Conservation (phyloP, 495 filamentous ascomycete species). For the Evansstolkia leycettana region DNA sequence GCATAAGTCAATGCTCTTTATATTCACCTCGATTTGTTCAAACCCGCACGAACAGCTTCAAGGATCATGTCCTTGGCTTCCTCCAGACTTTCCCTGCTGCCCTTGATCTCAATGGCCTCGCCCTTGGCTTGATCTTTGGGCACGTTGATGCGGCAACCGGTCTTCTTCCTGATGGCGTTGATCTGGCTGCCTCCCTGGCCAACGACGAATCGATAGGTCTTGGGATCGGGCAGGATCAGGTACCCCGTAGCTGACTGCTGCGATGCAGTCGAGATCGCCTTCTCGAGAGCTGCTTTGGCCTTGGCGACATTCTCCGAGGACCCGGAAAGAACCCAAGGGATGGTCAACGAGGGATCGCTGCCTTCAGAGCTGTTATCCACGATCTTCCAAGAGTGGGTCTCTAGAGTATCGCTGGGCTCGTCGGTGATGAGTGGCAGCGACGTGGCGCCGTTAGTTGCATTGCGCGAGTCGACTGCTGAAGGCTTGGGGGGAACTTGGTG, state of each 20-base stretch:
- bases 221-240: constrained; percentile 78
- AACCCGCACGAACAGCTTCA: constrained; percentile 50
- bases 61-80: constrained; percentile 82
- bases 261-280: constrained; percentile 57
- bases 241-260: constrained; percentile 69
- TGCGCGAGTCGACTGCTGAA: constrained; percentile 24
- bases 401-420: constrained; percentile 44
- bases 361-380: constrained; percentile 40
- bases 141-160: constrained; percentile 83
- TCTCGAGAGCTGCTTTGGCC: constrained; percentile 58
- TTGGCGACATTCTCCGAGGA: constrained; percentile 60
- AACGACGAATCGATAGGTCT: constrained; percentile 80
- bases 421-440: constrained; percentile 83
- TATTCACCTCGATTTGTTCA: constrained; percentile 5
- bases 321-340: constrained; percentile 86
- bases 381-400: constrained; percentile 69
- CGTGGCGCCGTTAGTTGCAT: constrained; percentile 32
- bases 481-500: constrained; percentile 60
- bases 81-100: constrained; percentile 67
- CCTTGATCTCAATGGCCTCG: constrained; percentile 82
- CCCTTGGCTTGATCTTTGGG: constrained; percentile 64
- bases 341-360: constrained; percentile 44
- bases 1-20: too few species aligned
- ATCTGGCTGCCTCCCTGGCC: constrained; percentile 83
- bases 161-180: constrained; percentile 83